Conservation (phyloP, 345 rosid genomes). For the Odontarrhena argentea region DNA sequence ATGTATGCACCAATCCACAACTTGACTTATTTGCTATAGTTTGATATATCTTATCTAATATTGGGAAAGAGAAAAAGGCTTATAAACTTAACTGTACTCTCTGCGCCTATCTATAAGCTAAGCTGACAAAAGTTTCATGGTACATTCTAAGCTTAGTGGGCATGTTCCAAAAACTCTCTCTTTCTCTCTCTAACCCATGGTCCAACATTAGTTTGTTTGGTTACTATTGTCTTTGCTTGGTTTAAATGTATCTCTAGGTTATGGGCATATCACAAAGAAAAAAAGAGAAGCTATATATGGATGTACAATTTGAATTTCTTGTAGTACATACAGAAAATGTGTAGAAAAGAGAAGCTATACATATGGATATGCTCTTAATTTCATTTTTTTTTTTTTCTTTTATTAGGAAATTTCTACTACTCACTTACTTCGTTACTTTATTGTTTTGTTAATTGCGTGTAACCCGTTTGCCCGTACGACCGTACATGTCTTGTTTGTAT, state of each 20-base stretch:
- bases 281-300: constrained; percentile 10
- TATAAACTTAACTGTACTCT: constrained; percentile 30
- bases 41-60: constrained; percentile 6
- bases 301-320: constrained; percentile 21
- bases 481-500: constrained; percentile 32
- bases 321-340: constrained; percentile 40
- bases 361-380: constrained; percentile 47
- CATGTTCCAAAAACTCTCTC: constrained; percentile 31
- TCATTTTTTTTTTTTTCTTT: constrained; percentile 28
- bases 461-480: constrained; percentile 25
- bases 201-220: constrained; percentile 48
- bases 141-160: constrained; percentile 42
- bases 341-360: constrained; percentile 44
- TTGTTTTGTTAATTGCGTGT: constrained; percentile 32
- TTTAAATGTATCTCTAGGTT: constrained; percentile 49
- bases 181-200: constrained; percentile 39
- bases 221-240: constrained; percentile 49
- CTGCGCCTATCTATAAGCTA: constrained; percentile 37
- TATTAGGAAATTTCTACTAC: not conserved
- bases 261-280: constrained; percentile 42
- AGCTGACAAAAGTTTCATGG: constrained; percentile 41
- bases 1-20: constrained; percentile 13
- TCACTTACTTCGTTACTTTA: constrained; percentile 22
- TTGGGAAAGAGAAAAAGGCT: constrained; percentile 20
- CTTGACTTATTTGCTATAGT: not conserved